These are phyloP conservation scores for Stemphylium beticola DNA, from an alignment of 2,329 filamentous ascomycete species.

Conservation along the genomic window DNA sequence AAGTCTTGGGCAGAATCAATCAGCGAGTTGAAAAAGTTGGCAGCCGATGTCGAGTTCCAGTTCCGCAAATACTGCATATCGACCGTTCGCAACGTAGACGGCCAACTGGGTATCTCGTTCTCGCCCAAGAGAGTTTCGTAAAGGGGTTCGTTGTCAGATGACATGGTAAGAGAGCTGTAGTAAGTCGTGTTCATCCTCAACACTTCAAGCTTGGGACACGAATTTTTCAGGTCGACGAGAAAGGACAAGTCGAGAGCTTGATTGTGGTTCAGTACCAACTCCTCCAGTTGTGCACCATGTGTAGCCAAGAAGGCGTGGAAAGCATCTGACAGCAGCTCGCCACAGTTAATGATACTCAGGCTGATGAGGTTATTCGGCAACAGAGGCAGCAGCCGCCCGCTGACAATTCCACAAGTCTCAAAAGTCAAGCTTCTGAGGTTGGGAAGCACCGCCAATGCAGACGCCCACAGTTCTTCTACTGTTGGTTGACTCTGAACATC, in stretches of 20 bases:
- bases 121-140: slow-evolving; percentile 71
- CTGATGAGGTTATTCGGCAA: slow-evolving; percentile 70
- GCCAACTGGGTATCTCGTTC: slow-evolving; percentile 78
- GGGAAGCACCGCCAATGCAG: slow-evolving; percentile 64
- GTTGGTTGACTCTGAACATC: slow-evolving; percentile 27
- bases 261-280: slow-evolving; percentile 77
- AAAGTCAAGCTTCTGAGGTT: slow-evolving; percentile 72
- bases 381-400: slow-evolving; percentile 69
- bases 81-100: slow-evolving; percentile 70
- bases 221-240: slow-evolving; percentile 66
- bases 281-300: slow-evolving; percentile 71
- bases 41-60: slow-evolving; percentile 72
- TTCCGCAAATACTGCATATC: slow-evolving; percentile 80
- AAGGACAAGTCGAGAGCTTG: slow-evolving; percentile 79
- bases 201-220: slow-evolving; percentile 73
- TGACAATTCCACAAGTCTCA: slow-evolving; percentile 75
- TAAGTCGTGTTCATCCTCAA: slow-evolving; percentile 81
- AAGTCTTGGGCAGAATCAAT: slow-evolving; percentile 72
- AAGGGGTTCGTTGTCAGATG: slow-evolving; percentile 74
- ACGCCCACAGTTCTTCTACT: slow-evolving; percentile 53
- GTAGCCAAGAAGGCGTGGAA: slow-evolving; percentile 69
- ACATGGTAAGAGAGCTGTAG: slow-evolving; percentile 71
- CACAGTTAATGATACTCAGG: slow-evolving; percentile 80
- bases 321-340: slow-evolving; percentile 71
- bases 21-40: slow-evolving; percentile 79